A percentile compares a stretch with the other conserved stretches of the same genome.
These are phyloP conservation scores for Cutaneotrichosporon daszewskae DNA, from an alignment of 1,284 basidiomycete genomes.

Conservation along the genomic window DNA sequence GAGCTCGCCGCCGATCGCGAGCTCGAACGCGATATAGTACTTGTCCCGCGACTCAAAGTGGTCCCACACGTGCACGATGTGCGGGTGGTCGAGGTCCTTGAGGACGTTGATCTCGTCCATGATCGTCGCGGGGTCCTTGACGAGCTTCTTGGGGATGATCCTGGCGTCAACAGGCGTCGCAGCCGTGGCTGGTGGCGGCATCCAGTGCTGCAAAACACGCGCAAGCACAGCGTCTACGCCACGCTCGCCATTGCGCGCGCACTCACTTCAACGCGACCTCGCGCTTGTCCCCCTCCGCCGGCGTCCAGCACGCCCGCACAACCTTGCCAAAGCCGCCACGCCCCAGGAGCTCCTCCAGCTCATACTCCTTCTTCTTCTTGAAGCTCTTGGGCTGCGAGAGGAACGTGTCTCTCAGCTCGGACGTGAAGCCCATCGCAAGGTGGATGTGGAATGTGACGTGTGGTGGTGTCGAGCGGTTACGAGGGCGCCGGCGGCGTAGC, in stretches of 20 bases:
- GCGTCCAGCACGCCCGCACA: slow-evolving; percentile 57
- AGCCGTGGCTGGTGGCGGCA: neutral
- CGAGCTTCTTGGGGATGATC: slow-evolving; percentile 84
- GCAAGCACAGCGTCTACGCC: neutral
- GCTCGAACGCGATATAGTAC: slow-evolving; percentile 86
- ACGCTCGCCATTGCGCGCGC: neutral
- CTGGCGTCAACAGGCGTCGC: slow-evolving; percentile 47
- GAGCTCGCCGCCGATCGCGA: slow-evolving; percentile 81
- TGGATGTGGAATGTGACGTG: neutral
- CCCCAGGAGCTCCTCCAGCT: slow-evolving; percentile 54
- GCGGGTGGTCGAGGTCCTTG: slow-evolving; percentile 76
- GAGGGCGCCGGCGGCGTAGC: too few relatives aligned
- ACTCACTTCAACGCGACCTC: slow-evolving; percentile 65
- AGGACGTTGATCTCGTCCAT: slow-evolving; percentile 88
- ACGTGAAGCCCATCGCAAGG: slow-evolving; percentile 27
- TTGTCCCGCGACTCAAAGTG: slow-evolving; percentile 82
- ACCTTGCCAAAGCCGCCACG: slow-evolving; percentile 82
- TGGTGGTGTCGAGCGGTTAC: neutral
- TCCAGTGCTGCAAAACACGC: neutral
- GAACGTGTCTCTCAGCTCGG: slow-evolving; percentile 48
- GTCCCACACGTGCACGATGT: slow-evolving; percentile 62
- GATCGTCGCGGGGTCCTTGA: slow-evolving; percentile 79
- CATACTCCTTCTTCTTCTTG: slow-evolving; percentile 65
- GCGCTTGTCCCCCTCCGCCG: slow-evolving; percentile 50
- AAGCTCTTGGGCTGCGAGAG: slow-evolving; percentile 77